Evolutionary conservation across 305 asterid genomes (phyloP), one percentile per base, ranked within the genome.

Genomic region (Andrographis paniculata): DNA sequence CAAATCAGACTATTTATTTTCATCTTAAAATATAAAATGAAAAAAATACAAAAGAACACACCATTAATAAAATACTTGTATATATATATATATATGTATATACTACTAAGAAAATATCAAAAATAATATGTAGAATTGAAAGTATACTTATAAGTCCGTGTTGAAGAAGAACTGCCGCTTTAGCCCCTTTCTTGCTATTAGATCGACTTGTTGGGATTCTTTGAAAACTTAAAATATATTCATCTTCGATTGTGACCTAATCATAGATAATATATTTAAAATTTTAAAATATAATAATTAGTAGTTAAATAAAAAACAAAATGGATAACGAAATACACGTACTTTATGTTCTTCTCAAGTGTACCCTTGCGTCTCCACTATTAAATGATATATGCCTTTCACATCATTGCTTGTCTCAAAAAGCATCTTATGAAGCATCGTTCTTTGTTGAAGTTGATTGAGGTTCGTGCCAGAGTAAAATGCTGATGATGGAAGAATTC

Each of bases 161-260:
- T 49, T 84, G 94, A 14, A 80, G 70, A 16, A 84, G 76, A 18
- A 84, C 83, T 0, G 94, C 93, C 24, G 52, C 35, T 55, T 54
- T 63, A 12, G 58, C 51, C 50, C 52, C 69, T 38, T 37, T 58
- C 44, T 20, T 38, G 55, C 59, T 63, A 14, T 9, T 7, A 5
- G 37, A 31, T 31, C 17, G 18, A 3, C 73, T 88, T 9, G 37
- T 41, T 5, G 94, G 94, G 23, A 79, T 78, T 56, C 94, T 74
- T 47, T 78, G 85, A 61, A 84, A 16, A 62, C 85, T 77, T 15
- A 80, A 68, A 27, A 80, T 75, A 55, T 66, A 80, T 1, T 92
- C 94, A 59, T 84, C 94, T 33, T 67, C 43, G 10, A 93, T 84
- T 30, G 75, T 77, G 56, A 78, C 91, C 94, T 83, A 22, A 16